phyloP scores from a whole-genome alignment of 2,329 filamentous ascomycete species.

The Pseudocercospora fijiensis region DNA sequence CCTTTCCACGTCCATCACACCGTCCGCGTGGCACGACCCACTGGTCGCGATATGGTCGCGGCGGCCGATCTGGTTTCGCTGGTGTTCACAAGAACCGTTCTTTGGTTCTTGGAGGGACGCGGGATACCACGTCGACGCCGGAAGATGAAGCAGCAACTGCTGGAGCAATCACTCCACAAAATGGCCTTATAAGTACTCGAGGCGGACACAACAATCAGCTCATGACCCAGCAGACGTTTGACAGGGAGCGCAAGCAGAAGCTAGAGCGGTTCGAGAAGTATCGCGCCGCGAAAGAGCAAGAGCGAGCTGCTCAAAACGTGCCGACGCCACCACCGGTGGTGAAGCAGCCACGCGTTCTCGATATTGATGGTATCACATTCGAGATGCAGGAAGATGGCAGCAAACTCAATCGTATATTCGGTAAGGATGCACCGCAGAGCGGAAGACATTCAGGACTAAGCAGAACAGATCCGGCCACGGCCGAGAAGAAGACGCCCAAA shows the following conservation, averaged over 20 bases:
- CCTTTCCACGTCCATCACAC: constrained; percentile 2
- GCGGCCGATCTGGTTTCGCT: constrained; percentile 19
- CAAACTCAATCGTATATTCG: constrained; percentile 72
- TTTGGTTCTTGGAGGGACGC: constrained; percentile 50
- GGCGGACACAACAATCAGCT: constrained; percentile 73
- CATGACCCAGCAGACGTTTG: constrained; percentile 76
- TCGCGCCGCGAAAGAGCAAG: constrained; percentile 60
- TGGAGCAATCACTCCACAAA: constrained; percentile 28
- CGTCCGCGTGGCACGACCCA: constrained; percentile 14
- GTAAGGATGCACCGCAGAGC: constrained; percentile 51
- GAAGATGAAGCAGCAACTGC: constrained; percentile 17
- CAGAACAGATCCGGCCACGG: constrained; percentile 26
- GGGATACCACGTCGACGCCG: constrained; percentile 14
- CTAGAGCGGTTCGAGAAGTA: constrained; percentile 63
- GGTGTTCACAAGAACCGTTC: constrained; percentile 57
- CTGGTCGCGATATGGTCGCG: constrained; percentile 32
- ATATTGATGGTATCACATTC: constrained; percentile 71
- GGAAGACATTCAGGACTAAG: constrained; percentile 16
- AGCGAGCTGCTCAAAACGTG: constrained; percentile 61
- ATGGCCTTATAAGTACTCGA: constrained; percentile 68
- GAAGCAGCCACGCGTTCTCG: constrained; percentile 56
- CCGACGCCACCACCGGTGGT: neutral
- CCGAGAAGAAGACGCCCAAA: constrained; percentile 64
- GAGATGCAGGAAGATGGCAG: constrained; percentile 72
- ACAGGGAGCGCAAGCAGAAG: constrained; percentile 68